Evolutionary conservation across 768 basidiomycete genomes (phyloP).

Genomic region (Dentipellis sp.): DNA sequence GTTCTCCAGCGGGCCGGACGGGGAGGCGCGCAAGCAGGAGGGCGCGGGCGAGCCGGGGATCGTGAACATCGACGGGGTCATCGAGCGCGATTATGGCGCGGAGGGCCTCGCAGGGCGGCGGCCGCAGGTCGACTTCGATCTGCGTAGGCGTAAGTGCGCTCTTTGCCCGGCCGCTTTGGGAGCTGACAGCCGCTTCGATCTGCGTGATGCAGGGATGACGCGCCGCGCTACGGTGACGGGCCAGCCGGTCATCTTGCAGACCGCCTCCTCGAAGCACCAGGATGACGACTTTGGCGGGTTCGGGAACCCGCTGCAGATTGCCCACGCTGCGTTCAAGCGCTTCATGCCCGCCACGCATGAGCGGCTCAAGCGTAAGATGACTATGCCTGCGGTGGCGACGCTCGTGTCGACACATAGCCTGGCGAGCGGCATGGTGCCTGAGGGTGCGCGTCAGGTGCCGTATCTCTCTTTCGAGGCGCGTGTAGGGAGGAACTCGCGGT

Average conservation of each 20-base stretch:
- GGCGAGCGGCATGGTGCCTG: constrained; percentile 7
- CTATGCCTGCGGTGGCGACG: constrained; percentile 62
- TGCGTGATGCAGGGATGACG: background rate
- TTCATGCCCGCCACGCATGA: constrained; percentile 52
- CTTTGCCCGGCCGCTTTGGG: background rate
- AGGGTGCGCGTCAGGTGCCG: constrained; percentile 21
- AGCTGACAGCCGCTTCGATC: too few relatives aligned
- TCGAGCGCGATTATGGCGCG: background rate
- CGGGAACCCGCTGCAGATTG: constrained; percentile 14
- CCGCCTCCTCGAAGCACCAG: constrained; percentile 4
- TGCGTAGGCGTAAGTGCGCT: background rate
- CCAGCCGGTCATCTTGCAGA: background rate
- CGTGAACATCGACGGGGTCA: too few relatives aligned
- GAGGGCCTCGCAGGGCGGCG: background rate
- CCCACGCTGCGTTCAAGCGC: constrained; percentile 33
- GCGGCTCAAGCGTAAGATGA: constrained; percentile 55
- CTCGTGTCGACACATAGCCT: constrained; percentile 20
- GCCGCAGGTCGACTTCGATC: background rate
- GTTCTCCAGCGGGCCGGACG: background rate
- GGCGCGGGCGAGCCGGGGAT: too few relatives aligned
- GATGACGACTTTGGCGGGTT: constrained; percentile 6
- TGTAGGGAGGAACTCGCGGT: constrained; percentile 74
- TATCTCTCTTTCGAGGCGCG: constrained; percentile 22
- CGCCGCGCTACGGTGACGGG: background rate
- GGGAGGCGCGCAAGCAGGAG: background rate